phyloP scores from a whole-genome alignment of 805 yeast species.

The Saturnispora bothae region DNA sequence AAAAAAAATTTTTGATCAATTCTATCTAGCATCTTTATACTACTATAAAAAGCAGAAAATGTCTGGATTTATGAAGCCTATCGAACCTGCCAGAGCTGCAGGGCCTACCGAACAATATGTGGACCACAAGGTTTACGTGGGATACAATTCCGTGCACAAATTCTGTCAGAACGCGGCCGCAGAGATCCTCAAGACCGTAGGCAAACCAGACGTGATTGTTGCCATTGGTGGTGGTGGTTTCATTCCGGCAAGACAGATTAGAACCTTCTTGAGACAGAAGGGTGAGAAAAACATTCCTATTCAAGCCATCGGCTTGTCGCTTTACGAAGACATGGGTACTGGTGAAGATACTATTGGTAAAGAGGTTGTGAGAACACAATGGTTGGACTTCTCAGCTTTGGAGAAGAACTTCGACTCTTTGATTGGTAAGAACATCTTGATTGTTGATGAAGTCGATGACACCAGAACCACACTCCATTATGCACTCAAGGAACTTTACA shows the following conservation, averaged over 20 bases:
- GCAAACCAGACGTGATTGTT: constrained; percentile 42
- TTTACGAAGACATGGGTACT: constrained; percentile 48
- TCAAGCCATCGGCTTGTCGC: constrained; percentile 58
- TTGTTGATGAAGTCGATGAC: constrained; percentile 88
- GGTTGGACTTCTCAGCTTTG: constrained; percentile 75
- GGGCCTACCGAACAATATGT: constrained; percentile 18
- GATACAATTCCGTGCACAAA: constrained; percentile 76
- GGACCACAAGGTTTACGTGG: constrained; percentile 45
- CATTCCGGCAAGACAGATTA: constrained; percentile 56
- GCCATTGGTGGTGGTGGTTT: constrained; percentile 72
- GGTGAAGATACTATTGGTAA: constrained; percentile 50
- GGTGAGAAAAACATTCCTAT: constrained; percentile 60
- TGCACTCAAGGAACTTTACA: constrained; percentile 66
- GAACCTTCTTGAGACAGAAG: constrained; percentile 48
- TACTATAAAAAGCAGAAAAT: background rate
- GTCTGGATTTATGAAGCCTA: constrained; percentile 1
- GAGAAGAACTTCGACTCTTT: constrained; percentile 61
- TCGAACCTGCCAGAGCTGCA: background rate
- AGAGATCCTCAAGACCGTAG: constrained; percentile 21
- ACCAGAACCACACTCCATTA: constrained; percentile 84
- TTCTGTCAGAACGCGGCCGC: constrained; percentile 48
- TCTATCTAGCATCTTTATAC: too few species aligned
- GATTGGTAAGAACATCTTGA: constrained; percentile 70
- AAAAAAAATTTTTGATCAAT: too few species aligned
- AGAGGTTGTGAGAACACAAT: constrained; percentile 80